Base-by-base conservation (phyloP, 2,329 filamentous ascomycete genomes). In the Diaporthe ilicicola region DNA sequence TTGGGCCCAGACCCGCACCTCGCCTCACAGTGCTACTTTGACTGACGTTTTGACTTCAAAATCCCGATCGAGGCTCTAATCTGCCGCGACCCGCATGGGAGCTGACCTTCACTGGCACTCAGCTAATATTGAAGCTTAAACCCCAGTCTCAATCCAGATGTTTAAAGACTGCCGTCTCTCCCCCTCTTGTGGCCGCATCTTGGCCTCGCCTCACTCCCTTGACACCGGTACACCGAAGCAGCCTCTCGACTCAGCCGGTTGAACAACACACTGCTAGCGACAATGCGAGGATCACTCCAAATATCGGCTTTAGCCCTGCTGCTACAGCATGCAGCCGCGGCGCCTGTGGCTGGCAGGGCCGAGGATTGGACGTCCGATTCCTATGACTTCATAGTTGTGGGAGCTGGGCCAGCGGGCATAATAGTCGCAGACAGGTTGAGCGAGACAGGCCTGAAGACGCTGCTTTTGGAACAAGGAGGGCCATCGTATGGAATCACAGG, bases 361-460 rank as follows among this genome's bases (percentile, higher is more conserved):
- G 24, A 17, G n/a, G 59, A 54, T 37, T 73, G 71, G 71, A 71
- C 71, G 10, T 48, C 64, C 15, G 68, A 73, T 22, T 46, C 84
- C 0, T 91, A 86, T 76, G 89, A 91, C 77, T 91, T 90, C 78
- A 88, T 91, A 67, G 83, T 91, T 59, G 85, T 90, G 67, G 89
- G 89, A 34, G 87, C 82, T 44, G 89, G 89, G 70, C 87, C 89
- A 10, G 89, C 86, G 55, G 89, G 89, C 59, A 88, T 90, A 59
- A 80, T 82, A 65, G 84, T 91, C 59, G 88, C 89, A 4, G 88
- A 89, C 76, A 86, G 85, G 77, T 84, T 92, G 39, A 89, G 88
- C 48, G 88, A 89, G 76, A 82, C 85, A 66, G 89, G 89, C 73
- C 85, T 89, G 73, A 89, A 84, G 51, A 89, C 91, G 1, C 79